phyloP scores from a whole-genome alignment of 805 yeast species.

The Ogataea salicorniae region DNA sequence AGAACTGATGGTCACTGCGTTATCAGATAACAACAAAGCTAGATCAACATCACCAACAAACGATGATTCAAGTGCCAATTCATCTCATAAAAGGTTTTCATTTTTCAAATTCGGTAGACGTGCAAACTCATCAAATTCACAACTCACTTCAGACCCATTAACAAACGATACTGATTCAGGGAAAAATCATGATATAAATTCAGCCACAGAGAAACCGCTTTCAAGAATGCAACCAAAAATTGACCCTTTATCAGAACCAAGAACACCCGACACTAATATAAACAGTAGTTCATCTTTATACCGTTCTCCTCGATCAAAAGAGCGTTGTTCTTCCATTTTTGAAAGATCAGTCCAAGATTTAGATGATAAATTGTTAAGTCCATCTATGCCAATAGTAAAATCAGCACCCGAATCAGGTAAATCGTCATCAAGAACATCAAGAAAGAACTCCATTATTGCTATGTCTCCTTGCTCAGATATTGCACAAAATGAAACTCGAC shows the following conservation, averaged over 20 bases:
- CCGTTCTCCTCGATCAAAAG: background rate
- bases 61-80: background rate
- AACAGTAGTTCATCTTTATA: background rate
- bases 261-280: background rate
- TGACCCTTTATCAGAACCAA: background rate
- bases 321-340: conserved; percentile 1
- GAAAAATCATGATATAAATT: background rate
- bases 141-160: background rate
- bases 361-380: background rate
- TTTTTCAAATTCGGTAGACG: conserved; percentile 1
- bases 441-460: conserved; percentile 1
- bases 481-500: background rate
- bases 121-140: background rate
- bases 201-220: background rate
- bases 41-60: background rate
- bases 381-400: background rate
- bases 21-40: background rate
- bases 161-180: too few relatives aligned
- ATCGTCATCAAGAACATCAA: background rate
- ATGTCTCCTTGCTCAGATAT: background rate
- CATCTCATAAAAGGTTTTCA: conserved; percentile 1
- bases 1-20: too few relatives aligned
- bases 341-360: conserved; percentile 6
- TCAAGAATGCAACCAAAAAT: background rate
- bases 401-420: background rate